Evolutionary conservation across 2,329 filamentous ascomycete species (phyloP), one percentile per base, ranked within the genome.

Genomic region (Colletotrichum falcatum): DNA sequence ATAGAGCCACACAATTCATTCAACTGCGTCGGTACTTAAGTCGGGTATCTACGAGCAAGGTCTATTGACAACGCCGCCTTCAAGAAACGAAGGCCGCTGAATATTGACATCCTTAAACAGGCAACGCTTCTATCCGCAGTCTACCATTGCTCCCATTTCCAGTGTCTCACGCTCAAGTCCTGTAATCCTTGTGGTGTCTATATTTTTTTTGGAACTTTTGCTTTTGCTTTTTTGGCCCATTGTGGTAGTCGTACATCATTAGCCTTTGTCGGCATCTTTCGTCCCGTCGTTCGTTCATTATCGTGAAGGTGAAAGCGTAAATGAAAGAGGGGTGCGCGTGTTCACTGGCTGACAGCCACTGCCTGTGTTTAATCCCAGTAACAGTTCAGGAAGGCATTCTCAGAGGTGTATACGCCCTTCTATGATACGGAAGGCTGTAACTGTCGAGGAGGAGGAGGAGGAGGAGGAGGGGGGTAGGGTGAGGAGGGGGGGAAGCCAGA

Each of bases 171-270:
- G 35, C 60, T 42, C 63, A 56, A 56, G 65, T 59, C 42, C 33
- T 55, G 42, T 48, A n/a, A 28, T 23, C 33, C 58, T 55, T 39
- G 14, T 30, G 59, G 42, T 62, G 30, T 42, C n/a, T 49, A 44
- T 35, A 56, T 30, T 42, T 30, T 58, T 51, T 30, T n/a, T n/a
- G n/a, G 35, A 39, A 16, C 39, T 35, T 37, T 44, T 46, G 20
- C 48, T 35, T 46, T 42, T 53, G 14, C 35, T 37, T 58, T 37
- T 58, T 30, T 35, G 28, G 51, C 30, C n/a, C 30, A 44, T 46
- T 20, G 20, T 54, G 37, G 42, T 58, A 48, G 49, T 71, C 64
- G 46, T 68, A 71, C 64, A 63, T 71, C 64, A 48, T 71, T 59
- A 68, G n/a, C 60, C 28, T 30, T 51, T 64, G 37, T 49, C 61